Base-by-base conservation (phyloP, 2,329 filamentous ascomycete species). In the Stagonosporopsis rhizophila region DNA sequence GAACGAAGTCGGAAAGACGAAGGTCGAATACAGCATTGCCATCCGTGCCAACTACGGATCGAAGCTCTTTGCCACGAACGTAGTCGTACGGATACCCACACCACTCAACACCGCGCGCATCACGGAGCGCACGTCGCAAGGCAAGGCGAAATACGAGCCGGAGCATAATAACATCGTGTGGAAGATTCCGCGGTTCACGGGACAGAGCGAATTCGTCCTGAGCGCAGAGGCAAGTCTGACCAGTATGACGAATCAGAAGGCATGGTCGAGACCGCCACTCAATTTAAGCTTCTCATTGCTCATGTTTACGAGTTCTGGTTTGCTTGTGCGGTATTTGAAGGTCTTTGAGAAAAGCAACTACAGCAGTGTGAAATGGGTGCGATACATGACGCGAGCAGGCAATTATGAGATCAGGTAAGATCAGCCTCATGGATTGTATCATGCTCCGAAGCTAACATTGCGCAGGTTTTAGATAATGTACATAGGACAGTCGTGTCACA, bases 301-400 rank as follows among this genome's bases (percentile, higher is more conserved):
- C 70, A 99, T 99, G 96, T 99, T 99, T 74, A 99, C 95, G 19
- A 96, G 92, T 73, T 96, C 90, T 0, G 95, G 95, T 0, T 75
- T 99, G 72, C 75, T 99, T 62, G 95, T 99, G 54, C 83, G 96
- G 45, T 99, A 99, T 76, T 79, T 99, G 55, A 99, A 99, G 80
- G 95, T 99, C 1, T 99, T 99, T 80, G 95, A 99, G 81, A 99
- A 99, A 87, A 95, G 87, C 78, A 98, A 98, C 78, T 99, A 99
- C 76, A 96, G 91, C 61, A 96, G 92, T 73, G 95, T 99, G 44
- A 99, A 99, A 78, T 99, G 95, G 95, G 95, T 99, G 68, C 83
- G 95, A 68, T 99, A 99, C 78, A 98, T 99, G 95, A 99, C 95
- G 17, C 87, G 94, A 65, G 95, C 94, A 15, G 95, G 95, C 25